phyloP scores from a whole-genome alignment of 345 rosid species.

The Eucalyptus tenuipes region DNA sequence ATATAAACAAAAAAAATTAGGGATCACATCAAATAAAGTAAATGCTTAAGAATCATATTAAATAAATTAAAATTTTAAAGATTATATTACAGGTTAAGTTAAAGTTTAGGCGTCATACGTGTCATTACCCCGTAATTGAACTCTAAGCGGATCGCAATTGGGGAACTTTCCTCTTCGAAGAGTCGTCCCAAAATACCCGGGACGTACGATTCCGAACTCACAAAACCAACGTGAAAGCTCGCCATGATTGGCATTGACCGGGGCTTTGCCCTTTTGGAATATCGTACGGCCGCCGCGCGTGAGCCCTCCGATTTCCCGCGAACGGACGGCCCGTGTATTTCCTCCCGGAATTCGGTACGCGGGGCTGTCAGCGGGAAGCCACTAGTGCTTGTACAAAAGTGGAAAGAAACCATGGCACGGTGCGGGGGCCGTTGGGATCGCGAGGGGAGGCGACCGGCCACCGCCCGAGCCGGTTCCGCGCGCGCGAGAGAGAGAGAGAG shows the following conservation, averaged over 20 bases:
- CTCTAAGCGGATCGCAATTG: not conserved
- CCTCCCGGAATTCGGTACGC: not conserved
- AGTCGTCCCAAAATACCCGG: not conserved
- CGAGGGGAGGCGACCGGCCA: not conserved
- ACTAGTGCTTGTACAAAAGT: not conserved
- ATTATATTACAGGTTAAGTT: no score
- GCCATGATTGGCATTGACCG: not conserved
- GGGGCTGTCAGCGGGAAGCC: not conserved
- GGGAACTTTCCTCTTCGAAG: not conserved
- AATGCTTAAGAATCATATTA: no score
- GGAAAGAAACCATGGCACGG: not conserved
- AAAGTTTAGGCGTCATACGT: no score
- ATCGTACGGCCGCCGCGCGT: not conserved
- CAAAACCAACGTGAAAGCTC: not conserved
- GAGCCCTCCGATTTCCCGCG: not conserved
- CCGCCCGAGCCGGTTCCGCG: not conserved
- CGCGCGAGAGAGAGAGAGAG: not conserved
- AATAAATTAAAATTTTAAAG: accelerated
- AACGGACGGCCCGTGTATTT: not conserved
- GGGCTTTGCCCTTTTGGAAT: not conserved
- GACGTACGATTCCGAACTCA: not conserved
- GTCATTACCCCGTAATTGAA: not conserved
- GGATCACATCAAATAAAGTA: no score
- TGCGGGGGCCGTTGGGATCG: not conserved
- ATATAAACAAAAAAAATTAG: no score